phyloP scores from a whole-genome alignment of 83 land plant species.

The Thuja plicata region DNA sequence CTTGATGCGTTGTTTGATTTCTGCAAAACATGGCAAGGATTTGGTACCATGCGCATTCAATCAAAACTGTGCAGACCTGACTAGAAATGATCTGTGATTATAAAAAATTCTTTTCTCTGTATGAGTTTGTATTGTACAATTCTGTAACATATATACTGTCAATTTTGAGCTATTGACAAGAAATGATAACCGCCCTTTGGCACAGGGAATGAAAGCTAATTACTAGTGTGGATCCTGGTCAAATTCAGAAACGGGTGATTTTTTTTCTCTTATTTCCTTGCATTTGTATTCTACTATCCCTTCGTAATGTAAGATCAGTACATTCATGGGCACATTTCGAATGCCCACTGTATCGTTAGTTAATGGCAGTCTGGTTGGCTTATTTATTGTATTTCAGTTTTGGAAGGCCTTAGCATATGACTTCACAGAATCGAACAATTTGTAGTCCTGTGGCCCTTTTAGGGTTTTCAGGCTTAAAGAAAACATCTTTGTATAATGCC shows the following conservation, averaged over 20 bases:
- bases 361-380: background rate
- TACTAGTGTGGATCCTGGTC: background rate
- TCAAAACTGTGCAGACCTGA: background rate
- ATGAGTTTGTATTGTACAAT: background rate
- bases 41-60: background rate
- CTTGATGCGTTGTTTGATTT: background rate
- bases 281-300: background rate
- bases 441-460: too few relatives aligned
- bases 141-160: constrained; percentile 10
- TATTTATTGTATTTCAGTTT: background rate
- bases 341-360: constrained; percentile 5
- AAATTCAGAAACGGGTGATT: background rate
- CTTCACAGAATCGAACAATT: too few relatives aligned
- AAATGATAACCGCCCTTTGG: constrained; percentile 6
- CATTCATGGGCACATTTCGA: background rate
- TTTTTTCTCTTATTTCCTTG: background rate
- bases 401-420: background rate
- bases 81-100: background rate
- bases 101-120: background rate
- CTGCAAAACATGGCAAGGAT: background rate
- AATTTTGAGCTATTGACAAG: constrained; percentile 11
- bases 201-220: background rate
- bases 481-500: too few relatives aligned
- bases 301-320: background rate
- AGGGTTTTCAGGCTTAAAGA: too few relatives aligned